Base-by-base conservation (phyloP, 768 basidiomycete genomes). In the Tulasnella sp. region DNA sequence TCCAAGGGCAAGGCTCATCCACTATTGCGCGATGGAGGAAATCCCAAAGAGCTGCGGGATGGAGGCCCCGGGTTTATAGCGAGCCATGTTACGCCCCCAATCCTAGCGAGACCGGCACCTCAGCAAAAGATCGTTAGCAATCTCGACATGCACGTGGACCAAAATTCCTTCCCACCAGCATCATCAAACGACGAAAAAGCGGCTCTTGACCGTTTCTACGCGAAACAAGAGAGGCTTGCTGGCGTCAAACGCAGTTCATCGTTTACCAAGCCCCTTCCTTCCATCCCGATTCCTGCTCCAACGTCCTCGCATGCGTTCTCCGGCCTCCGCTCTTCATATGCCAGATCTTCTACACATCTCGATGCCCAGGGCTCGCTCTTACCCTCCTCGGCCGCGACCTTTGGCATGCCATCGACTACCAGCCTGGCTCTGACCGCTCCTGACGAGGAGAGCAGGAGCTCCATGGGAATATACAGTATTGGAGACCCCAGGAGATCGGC, bases 391-490 rank as follows among this genome's bases (percentile, higher is more conserved):
- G 64, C 64, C 64, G 64, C 64, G 5, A 69, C 64, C 31, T 69
- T 69, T 37, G 64, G 64, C 16, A 69, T 69, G 64, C 64, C 64
- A 12, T 69, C 64, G 18, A 69, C 64, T 4, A 69, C 64, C 9
- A 69, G 64, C 28, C 64, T 69, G 5, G 64, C 64, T 69, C 34
- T 69, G 11, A 69, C 64, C 64, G 16, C 64, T 7, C 64, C 64
- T 37, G 64, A 69, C 31, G 64, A 69, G 64, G 64, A 69, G 18
- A 37, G 64, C 64, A 34, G 64, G 34, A 34, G 64, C 34, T 69
- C 64, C 64, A 69, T 69, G 64, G 64, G 28, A 37, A 28, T 69
- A 20, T 69, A 69, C 64, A 69, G 64, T 37, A 69, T 69, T 31
- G 64, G 64, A 37, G 64, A 69, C 18, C 64, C 31, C 64, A 69